These are phyloP conservation scores for Rosa lucieae DNA, from an alignment of 306 rosid genomes.

Conservation along the genomic window DNA sequence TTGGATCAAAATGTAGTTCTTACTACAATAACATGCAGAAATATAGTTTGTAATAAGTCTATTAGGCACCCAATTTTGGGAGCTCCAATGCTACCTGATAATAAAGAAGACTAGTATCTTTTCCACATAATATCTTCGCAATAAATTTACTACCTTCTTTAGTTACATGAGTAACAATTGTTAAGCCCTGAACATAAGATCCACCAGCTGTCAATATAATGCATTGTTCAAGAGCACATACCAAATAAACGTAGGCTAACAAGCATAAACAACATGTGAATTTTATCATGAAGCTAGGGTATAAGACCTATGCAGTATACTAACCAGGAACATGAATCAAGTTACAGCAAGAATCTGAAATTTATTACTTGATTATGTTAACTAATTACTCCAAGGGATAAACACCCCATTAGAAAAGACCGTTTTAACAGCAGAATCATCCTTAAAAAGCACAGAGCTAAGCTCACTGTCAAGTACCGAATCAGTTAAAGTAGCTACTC, in stretches of 20 bases:
- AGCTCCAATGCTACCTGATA: slow-evolving; percentile 62
- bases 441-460: neutral
- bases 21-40: neutral
- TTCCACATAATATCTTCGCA: slow-evolving; percentile 96
- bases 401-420: neutral
- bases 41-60: slow-evolving; percentile 12
- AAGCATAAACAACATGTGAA: neutral
- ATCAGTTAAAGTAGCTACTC: neutral
- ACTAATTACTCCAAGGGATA: neutral
- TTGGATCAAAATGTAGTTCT: neutral
- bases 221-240: slow-evolving; percentile 2
- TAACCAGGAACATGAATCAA: neutral
- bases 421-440: neutral
- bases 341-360: neutral
- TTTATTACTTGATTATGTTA: neutral
- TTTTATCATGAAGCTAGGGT: neutral
- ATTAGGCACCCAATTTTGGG: slow-evolving; percentile 11
- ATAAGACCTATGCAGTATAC: neutral
- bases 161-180: slow-evolving; percentile 85
- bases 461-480: neutral
- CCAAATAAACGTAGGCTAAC: neutral
- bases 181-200: slow-evolving; percentile 68
- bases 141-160: slow-evolving; percentile 94
- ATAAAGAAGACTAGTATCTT: slow-evolving; percentile 91
- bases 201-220: slow-evolving; percentile 29